Base-by-base conservation (phyloP, 495 filamentous ascomycete species). In the Aspergillus homomorphus region DNA sequence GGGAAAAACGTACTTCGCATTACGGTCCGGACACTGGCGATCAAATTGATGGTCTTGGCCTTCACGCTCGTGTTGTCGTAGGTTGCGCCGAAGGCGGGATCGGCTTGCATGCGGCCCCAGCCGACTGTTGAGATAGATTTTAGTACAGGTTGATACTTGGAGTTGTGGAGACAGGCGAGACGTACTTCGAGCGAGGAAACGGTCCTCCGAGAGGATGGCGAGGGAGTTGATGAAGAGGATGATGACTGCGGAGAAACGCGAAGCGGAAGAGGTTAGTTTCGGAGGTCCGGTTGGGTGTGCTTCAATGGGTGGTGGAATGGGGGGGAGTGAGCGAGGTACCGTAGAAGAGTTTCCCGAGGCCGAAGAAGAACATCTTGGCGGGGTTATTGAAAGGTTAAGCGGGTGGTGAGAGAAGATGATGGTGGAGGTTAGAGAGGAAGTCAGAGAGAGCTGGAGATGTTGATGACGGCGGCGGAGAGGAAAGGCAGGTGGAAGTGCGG, bases 201-300 rank as follows among this genome's bases (percentile, higher is more conserved):
- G 86, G 77, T 98, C 94, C 84, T 98, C 93, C 66, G 92, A 96
- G 51, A 98, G 87, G 73, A 98, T 87, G 52, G 92, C 90, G 69
- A 98, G 90, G 43, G 90, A 90, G 76, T 98, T 98, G 68, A 92
- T 84, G 69, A 98, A 82, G 67, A 98, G 89, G 69, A 96, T 76
- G 57, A 83, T 80, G 52, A 90, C 91, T 94, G 66, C 21, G 49
- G 56, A 58, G 51, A 51, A 5, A 38, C 4, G 15, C 3, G 6
- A 38, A 5, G 33, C 33, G 33, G 9, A 67, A 51, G 23, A 50
- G 55, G 59, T 58, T 59, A 56, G 51, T 21, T 28, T 28, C 26
- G 26, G 26, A 38, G 4, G 38, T 53, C 23, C 21, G 50, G 33
- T 43, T 43, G 7, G 22, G 18, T 9, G 14, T 20, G 8, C n/a